Evolutionary conservation across 192 early-diverging fungal species (phyloP).

Genomic region (Entomortierella chlamydospora): DNA sequence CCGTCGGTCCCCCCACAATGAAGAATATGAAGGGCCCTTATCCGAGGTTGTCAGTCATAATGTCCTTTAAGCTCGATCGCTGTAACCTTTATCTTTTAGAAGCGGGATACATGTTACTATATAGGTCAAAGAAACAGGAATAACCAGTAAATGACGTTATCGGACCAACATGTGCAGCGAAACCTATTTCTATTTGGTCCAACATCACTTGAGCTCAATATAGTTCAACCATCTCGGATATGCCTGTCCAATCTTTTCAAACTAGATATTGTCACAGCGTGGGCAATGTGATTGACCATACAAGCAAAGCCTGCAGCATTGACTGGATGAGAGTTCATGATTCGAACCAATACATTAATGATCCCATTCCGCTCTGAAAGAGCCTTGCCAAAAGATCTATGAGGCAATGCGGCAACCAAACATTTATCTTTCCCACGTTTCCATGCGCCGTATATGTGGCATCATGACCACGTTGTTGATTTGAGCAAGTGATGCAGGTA

Average conservation of each 20-base stretch:
- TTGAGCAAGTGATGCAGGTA: too few species aligned
- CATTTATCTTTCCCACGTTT: too few species aligned
- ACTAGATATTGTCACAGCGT: neutral
- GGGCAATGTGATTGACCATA: neutral
- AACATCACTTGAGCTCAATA: neutral
- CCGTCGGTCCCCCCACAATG: neutral
- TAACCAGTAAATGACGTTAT: constrained; percentile 1
- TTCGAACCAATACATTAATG: neutral
- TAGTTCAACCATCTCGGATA: neutral
- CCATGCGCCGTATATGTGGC: too few species aligned
- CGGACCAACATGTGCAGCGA: neutral
- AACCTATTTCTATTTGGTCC: neutral
- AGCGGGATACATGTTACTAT: neutral
- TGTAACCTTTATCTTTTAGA: too few species aligned
- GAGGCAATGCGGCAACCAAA: too few species aligned
- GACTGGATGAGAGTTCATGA: neutral
- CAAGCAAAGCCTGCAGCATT: neutral
- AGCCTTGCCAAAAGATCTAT: too few species aligned
- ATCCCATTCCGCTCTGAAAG: too few species aligned
- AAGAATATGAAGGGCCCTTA: neutral
- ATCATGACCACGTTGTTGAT: too few species aligned
- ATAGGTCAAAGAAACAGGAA: neutral
- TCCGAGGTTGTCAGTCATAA: too few species aligned
- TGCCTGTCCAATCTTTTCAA: neutral
- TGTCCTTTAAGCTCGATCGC: too few species aligned